phyloP scores from a whole-genome alignment of 768 basidiomycete species.

The Tephrocybe rancida region DNA sequence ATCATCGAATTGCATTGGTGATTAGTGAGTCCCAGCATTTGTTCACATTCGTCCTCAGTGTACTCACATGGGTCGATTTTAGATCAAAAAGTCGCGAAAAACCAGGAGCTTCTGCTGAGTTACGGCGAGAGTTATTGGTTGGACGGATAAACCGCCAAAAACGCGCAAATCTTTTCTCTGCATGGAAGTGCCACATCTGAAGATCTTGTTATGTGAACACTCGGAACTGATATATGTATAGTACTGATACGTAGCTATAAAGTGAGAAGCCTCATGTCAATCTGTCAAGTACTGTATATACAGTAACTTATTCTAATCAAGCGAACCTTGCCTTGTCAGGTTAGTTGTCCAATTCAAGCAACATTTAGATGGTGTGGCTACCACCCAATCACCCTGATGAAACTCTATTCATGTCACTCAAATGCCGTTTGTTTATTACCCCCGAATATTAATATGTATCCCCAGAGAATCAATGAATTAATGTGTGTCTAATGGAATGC shows the following conservation, averaged over 20 bases:
- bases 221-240: neutral
- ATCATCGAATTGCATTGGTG: slow-evolving; percentile 21
- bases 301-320: neutral
- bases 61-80: neutral
- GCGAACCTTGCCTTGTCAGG: no score
- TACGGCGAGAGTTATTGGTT: slow-evolving; percentile 24
- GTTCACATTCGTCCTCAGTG: neutral
- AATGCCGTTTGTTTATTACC: neutral
- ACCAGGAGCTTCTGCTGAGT: slow-evolving; percentile 21
- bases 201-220: neutral
- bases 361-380: no score
- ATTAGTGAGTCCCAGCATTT: slow-evolving; percentile 14
- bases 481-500: neutral
- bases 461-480: neutral
- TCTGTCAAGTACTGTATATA: neutral
- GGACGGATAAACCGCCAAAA: neutral
- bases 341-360: no score
- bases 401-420: neutral
- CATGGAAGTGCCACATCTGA: neutral
- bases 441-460: neutral
- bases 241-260: neutral
- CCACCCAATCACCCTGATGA: neutral
- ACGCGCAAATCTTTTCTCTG: neutral
- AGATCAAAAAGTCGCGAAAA: slow-evolving; percentile 16
- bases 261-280: neutral